Base-by-base conservation (phyloP, 768 basidiomycete genomes). In the Tricholoma sp. region DNA sequence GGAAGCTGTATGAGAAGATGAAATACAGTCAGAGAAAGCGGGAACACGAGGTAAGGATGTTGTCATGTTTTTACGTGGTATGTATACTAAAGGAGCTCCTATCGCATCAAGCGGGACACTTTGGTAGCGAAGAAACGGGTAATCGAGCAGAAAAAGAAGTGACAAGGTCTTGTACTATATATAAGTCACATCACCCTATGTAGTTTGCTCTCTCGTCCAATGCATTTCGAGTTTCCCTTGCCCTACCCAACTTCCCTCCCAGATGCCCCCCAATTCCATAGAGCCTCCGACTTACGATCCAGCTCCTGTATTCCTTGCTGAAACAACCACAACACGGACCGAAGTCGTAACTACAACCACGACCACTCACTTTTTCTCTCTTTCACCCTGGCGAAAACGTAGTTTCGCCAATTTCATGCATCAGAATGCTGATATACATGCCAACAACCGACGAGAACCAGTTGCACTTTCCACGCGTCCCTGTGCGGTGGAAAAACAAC, bases 1-100 rank as follows among this genome's bases (percentile, higher is more conserved):
- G 85, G 64, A 95, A 95, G 73, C 72, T 97, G 64, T 96, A 95
- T 70, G 92, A 94, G 72, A 89, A 89, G 74, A 90, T 97, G 83
- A 92, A 94, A 74, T 83, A 90, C 68, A 85, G 86, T 62, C 82
- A 95, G 68, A 80, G 81, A 69, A 90, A 87, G 73, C 85, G 86
- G 59, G 78, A 79, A 12, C 74, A 79, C 22, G 91, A 96, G 89
- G 94, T 94, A 69, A 63, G 86, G 75, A 22, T 53, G 24, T 57
- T 5, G 19, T 24, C 29, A 37, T 39, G 27, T 39, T 18, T 46
- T 39, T 27, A 45, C 32, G 34, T 39, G 35, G 41, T 24, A 49
- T 24, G 22, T 19, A 27, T 27, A 16, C 10, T 55, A 16, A 16
- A 61, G 69, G 64, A 59, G 45, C 34, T 57, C 18, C 24, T 58